These are phyloP conservation scores for Mycena polygramma DNA, from an alignment of 768 basidiomycete genomes.

Conservation along the genomic window DNA sequence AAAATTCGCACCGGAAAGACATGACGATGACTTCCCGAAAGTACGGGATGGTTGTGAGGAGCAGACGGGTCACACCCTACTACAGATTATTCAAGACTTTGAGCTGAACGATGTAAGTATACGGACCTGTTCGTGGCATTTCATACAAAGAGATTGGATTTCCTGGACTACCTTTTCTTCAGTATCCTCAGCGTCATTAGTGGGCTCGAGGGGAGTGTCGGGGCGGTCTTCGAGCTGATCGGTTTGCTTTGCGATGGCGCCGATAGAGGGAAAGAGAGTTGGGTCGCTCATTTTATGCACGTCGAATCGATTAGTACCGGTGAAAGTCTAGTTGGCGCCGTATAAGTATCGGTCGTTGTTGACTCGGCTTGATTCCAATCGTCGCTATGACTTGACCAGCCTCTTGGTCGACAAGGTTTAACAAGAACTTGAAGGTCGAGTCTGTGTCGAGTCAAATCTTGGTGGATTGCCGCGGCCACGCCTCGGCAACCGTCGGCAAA, in stretches of 20 bases:
- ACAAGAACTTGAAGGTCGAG: background rate
- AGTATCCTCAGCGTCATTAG: conserved; percentile 67
- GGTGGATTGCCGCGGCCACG: background rate
- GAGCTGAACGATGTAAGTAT: background rate
- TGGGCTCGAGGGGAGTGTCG: conserved; percentile 52
- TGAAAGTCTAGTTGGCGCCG: background rate
- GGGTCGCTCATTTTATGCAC: conserved; percentile 39
- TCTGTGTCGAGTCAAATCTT: background rate
- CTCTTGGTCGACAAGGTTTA: background rate
- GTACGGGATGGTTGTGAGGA: conserved; percentile 95
- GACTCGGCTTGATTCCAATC: conserved; percentile 1
- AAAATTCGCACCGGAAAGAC: conserved; percentile 97
- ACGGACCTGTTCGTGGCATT: conserved; percentile 89
- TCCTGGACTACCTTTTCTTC: conserved; percentile 83
- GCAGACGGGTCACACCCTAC: conserved; percentile 89
- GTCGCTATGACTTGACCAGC: background rate
- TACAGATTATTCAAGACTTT: conserved; percentile 41
- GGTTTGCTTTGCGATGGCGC: conserved; percentile 62
- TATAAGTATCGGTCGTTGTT: conserved; percentile 4
- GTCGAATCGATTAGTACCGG: background rate
- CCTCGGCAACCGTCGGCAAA: background rate
- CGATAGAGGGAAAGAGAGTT: conserved; percentile 66
- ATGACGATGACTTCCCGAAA: conserved; percentile 96
- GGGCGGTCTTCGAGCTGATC: conserved; percentile 51
- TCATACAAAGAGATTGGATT: conserved; percentile 95